These are phyloP conservation scores for Apiospora sp. DNA, from an alignment of 2,329 filamentous ascomycete genomes.

Conservation along the genomic window DNA sequence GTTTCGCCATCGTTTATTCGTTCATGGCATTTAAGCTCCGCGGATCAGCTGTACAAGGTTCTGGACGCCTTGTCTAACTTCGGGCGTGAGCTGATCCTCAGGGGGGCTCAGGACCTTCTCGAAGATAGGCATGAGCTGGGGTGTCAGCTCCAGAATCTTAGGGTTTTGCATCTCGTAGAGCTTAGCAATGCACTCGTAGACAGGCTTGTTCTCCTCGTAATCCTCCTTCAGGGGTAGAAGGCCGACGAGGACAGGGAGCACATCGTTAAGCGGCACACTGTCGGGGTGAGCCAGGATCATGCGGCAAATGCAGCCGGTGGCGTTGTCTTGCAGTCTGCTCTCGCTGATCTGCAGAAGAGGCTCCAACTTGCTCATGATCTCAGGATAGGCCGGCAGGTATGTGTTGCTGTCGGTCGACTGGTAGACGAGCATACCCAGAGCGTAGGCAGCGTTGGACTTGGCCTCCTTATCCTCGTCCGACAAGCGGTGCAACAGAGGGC, in stretches of 20 bases:
- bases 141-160: constrained; percentile 74
- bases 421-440: constrained; percentile 83
- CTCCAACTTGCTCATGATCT: constrained; percentile 86
- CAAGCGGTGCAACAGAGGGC: constrained; percentile 84
- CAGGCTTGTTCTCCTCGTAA: constrained; percentile 94
- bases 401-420: constrained; percentile 79
- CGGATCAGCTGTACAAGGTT: constrained; percentile 60
- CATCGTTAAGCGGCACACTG: constrained; percentile 79
- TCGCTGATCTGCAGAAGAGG: constrained; percentile 80
- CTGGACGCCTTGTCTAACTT: constrained; percentile 72
- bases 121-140: constrained; percentile 74
- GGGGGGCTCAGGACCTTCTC: constrained; percentile 76
- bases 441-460: constrained; percentile 95
- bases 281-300: constrained; percentile 93
- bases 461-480: constrained; percentile 90
- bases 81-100: constrained; percentile 77
- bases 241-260: constrained; percentile 80
- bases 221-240: constrained; percentile 90
- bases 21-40: constrained; percentile 1
- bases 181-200: constrained; percentile 89
- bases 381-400: constrained; percentile 77
- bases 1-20: constrained; percentile 14
- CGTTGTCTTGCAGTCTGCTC: constrained; percentile 89
- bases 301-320: constrained; percentile 86
- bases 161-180: constrained; percentile 78